phyloP scores from a whole-genome alignment of 2,329 filamentous ascomycete species.

The Colletotrichum godetiae region DNA sequence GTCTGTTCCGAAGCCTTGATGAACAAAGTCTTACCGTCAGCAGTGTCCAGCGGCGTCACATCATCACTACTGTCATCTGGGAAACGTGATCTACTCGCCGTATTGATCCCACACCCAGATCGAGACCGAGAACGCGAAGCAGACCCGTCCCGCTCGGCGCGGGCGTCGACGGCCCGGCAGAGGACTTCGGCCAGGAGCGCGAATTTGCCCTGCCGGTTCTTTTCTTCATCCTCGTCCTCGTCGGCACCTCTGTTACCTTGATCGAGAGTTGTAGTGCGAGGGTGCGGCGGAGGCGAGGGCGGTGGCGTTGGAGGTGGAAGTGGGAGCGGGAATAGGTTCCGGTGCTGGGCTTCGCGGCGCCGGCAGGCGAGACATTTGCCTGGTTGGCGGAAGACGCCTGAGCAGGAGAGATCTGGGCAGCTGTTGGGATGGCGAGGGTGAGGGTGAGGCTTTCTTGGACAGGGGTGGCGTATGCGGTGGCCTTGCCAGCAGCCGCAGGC shows the following conservation, averaged over 20 bases:
- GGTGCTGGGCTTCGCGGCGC: slow-evolving; percentile 11
- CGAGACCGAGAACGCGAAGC: neutral
- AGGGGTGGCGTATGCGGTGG: slow-evolving; percentile 17
- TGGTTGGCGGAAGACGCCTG: slow-evolving; percentile 25
- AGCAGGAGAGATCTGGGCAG: slow-evolving; percentile 10
- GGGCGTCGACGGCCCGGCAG: neutral
- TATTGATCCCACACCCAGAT: neutral
- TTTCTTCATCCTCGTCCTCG: slow-evolving; percentile 30
- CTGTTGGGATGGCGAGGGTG: no score
- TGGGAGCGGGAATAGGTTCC: neutral
- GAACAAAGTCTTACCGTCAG: neutral
- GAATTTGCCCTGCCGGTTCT: neutral
- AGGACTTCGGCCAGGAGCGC: slow-evolving; percentile 1
- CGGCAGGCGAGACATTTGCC: slow-evolving; percentile 29
- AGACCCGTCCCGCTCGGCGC: neutral
- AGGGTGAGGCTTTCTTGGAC: neutral
- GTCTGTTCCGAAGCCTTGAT: neutral
- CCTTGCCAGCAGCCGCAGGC: slow-evolving; percentile 33
- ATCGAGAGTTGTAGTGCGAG: neutral
- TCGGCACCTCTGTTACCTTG: no score
- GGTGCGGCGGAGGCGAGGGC: slow-evolving; percentile 37
- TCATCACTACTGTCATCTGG: neutral
- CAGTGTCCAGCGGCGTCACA: neutral
- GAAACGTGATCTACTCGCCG: neutral
- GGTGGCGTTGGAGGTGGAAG: neutral